phyloP scores from a whole-genome alignment of 306 rosid genomes.

The Crataegus laevigata region DNA sequence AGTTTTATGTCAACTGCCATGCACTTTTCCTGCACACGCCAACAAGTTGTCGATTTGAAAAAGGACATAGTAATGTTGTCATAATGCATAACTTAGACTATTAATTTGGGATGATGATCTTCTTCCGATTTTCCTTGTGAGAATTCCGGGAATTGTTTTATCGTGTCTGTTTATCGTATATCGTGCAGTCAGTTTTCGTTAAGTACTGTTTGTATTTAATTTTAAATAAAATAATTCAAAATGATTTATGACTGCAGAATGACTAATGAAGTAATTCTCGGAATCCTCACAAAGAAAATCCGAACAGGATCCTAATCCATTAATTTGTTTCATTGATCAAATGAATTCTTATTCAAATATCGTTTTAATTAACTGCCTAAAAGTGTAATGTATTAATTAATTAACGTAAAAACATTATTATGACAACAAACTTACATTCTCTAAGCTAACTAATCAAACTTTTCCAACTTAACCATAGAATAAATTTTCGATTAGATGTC shows the following conservation, averaged over 20 bases:
- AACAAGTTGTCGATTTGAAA: neutral
- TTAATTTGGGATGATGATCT: too few species aligned
- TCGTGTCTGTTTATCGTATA: too few species aligned
- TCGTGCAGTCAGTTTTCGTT: rapidly evolving
- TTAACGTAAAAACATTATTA: too few species aligned
- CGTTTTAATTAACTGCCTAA: neutral
- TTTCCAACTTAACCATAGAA: neutral
- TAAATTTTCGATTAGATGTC: neutral
- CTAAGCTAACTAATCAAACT: neutral
- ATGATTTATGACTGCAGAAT: rapidly evolving
- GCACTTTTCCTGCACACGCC: neutral
- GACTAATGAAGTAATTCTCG: too few species aligned
- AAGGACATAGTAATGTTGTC: neutral
- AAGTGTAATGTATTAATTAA: neutral
- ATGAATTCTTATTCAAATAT: neutral
- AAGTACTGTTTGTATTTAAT: too few species aligned
- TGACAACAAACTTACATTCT: neutral
- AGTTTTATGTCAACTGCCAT: neutral
- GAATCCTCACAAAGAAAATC: too few species aligned
- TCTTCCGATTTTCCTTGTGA: too few species aligned
- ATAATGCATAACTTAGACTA: neutral
- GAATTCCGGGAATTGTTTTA: too few species aligned
- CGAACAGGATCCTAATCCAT: too few species aligned
- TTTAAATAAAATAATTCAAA: too few species aligned
- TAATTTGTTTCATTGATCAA: neutral